Base-by-base conservation (phyloP, 2,329 filamentous ascomycete genomes). In the Huntiella decipiens region DNA sequence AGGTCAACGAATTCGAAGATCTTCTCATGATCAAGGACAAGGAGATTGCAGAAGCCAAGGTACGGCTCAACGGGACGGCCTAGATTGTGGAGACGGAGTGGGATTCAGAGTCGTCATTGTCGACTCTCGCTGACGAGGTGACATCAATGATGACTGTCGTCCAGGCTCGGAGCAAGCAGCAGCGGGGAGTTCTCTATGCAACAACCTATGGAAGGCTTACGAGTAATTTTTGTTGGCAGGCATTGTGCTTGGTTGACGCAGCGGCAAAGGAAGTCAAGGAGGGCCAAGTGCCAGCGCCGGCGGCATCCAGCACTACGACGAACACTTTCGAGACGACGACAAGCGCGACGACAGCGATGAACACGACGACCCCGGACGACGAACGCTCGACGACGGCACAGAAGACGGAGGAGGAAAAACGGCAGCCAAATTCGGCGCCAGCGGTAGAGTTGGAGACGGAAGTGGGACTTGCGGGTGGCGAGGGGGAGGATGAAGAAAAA, bases 21-120 rank as follows among this genome's bases (percentile, higher is more conserved):
- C 56, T 70, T 55, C 64, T 74, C 52, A 75, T 71, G 61, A 70
- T 78, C 44, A 76, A 73, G 62, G 73, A 78, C 37, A 73, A 74
- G 36, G 74, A 79, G 59, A 63, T 79, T 54, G 71, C 67, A 12
- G 74, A 78, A 58, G 72, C 66, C 47, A 71, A 71, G 64, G 74
- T 77, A 59, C 15, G 58, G 53, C 40, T 43, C 8, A 46, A 47
- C 43, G 47, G 35, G 34, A 44, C 50, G 38, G 47, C 47, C 45
- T 49, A 50, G 47, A 50, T 28, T 28, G 22, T 28, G 22, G 22
- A 28, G 22, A 28, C 22, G 22, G 22, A 28, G 22, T 28, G 22
- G 22, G 22, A 28, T 28, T 28, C 22, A 28, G 22, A 28, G 22
- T 28, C 22, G 22, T 28, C 22, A 28, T 28, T 28, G 22, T 28